A percentile compares a stretch with the other conserved stretches of the same genome.
Conservation (phyloP, 148 eudicot species). For the Rhododendron henanense region DNA sequence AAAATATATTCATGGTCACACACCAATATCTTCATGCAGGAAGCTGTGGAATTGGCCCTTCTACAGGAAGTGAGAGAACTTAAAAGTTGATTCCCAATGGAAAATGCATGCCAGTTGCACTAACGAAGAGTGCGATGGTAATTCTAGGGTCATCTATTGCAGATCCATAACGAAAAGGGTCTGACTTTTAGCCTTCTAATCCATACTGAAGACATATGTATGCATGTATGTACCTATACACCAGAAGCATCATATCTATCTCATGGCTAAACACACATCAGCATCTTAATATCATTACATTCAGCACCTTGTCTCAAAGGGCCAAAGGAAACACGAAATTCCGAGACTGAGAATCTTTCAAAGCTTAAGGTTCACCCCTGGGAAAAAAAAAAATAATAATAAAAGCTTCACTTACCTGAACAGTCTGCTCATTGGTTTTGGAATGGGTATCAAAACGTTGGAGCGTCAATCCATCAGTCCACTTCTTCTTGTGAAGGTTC, state of each 20-base stretch:
- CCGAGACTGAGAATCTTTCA: neutral
- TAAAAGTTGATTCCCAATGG: neutral
- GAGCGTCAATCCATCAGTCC: constrained; percentile 94
- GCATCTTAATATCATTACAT: neutral
- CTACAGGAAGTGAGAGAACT: neutral
- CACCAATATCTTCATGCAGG: neutral
- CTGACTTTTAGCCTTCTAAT: neutral
- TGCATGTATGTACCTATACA: neutral
- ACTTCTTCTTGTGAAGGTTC: constrained; percentile 93
- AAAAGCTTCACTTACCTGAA: constrained; percentile 46
- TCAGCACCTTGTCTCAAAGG: neutral
- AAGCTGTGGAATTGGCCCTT: neutral
- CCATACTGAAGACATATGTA: neutral
- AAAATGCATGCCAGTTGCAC: neutral
- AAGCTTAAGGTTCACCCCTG: neutral
- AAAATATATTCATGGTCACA: neutral
- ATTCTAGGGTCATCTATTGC: neutral
- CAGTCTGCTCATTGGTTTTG: constrained; percentile 90
- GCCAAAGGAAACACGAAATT: neutral
- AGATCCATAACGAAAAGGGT: neutral
- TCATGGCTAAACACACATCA: neutral
- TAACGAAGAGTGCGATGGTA: neutral
- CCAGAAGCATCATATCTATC: neutral
- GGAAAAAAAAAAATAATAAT: neutral
- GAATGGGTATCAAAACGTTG: constrained; percentile 82